Conservation (phyloP, 2,329 filamentous ascomycete species). For the Myriosclerotinia scirpicola region DNA sequence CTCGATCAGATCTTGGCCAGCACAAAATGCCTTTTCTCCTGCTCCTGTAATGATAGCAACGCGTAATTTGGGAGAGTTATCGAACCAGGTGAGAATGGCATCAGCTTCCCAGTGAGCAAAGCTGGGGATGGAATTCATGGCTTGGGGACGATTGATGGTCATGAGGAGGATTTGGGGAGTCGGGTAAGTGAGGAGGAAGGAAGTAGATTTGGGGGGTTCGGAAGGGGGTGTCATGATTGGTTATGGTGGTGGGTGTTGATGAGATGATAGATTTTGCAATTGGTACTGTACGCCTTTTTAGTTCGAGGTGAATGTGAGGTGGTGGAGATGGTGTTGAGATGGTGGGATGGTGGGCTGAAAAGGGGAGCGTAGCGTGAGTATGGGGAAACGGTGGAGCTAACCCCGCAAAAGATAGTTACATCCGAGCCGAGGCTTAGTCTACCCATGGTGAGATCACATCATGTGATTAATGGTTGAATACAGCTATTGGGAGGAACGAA, state of each 20-base stretch:
- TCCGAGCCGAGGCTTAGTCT: constrained; percentile 12
- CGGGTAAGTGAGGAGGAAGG: constrained; percentile 46
- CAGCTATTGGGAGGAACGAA: background rate
- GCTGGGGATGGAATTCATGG: constrained; percentile 49
- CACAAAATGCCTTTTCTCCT: constrained; percentile 63
- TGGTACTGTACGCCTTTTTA: constrained; percentile 39
- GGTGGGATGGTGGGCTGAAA: constrained; percentile 14
- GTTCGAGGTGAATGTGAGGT: constrained; percentile 39
- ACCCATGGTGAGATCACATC: background rate
- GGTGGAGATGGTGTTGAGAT: background rate
- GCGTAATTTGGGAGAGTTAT: constrained; percentile 57
- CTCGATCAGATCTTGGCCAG: constrained; percentile 64
- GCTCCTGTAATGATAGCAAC: constrained; percentile 64
- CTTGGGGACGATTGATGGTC: constrained; percentile 55
- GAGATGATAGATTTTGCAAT: constrained; percentile 41
- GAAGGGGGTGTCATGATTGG: constrained; percentile 43
- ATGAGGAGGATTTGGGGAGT: constrained; percentile 56
- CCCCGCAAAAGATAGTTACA: constrained; percentile 6
- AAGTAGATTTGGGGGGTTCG: constrained; percentile 31
- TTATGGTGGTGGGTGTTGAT: constrained; percentile 39
- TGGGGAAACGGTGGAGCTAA: background rate
- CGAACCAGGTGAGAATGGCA: constrained; percentile 58
- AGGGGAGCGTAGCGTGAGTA: constrained; percentile 22
- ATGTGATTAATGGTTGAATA: background rate
- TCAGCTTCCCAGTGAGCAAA: constrained; percentile 45